Evolutionary conservation across 768 basidiomycete species (phyloP), one percentile per base, ranked within the genome.

Genomic region (Tylopilus balloui): DNA sequence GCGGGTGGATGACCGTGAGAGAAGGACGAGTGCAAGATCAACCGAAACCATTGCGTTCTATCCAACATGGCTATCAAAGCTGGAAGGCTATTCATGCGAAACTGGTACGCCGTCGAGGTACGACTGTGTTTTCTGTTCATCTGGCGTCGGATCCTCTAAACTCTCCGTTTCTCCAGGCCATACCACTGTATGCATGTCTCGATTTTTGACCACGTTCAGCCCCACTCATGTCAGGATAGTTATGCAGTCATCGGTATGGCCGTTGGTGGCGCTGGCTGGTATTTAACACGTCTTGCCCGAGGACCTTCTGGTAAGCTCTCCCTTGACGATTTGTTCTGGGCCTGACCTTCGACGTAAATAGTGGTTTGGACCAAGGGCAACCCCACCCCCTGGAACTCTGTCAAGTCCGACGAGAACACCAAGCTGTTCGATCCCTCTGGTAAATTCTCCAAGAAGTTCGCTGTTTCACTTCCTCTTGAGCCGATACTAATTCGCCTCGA

Each of bases 341-440:
- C 29, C 50, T 52, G 37, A 60, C 45, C 28, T 5, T 24, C 2
- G 34, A 34, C 17, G 12, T 28, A 19, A 17, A 35, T 48, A 80
- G 79, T 81, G 47, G 66, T 82, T 49, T 83, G 81, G 82, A 76
- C 81, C 58, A 78, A 71, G 66, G 66, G 62, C 66, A 93, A 94
- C 76, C 90, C 90, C 29, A 83, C 83, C 19, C 92, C 92, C n/a
- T 93, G 88, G 88, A 88, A 89, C 70, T 76, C 79, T 48, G 78
- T 92, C 64, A 76, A 87, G 65, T 82, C 77, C 32, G 75, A 84
- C 61, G 82, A 92, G 69, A 79, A 79, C 55, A 87, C 78, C 45
- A 92, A 92, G 71, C 37, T 92, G 51, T 59, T 81, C 63, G 65
- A 76, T 37, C 78, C 88, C 32, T 81, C 84, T 71, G 82, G 86